A percentile compares a stretch with the other conserved stretches of the same genome.
These are phyloP conservation scores for Dimargaris xerosporica DNA, from an alignment of 192 early-diverging fungal genomes.

Conservation along the genomic window DNA sequence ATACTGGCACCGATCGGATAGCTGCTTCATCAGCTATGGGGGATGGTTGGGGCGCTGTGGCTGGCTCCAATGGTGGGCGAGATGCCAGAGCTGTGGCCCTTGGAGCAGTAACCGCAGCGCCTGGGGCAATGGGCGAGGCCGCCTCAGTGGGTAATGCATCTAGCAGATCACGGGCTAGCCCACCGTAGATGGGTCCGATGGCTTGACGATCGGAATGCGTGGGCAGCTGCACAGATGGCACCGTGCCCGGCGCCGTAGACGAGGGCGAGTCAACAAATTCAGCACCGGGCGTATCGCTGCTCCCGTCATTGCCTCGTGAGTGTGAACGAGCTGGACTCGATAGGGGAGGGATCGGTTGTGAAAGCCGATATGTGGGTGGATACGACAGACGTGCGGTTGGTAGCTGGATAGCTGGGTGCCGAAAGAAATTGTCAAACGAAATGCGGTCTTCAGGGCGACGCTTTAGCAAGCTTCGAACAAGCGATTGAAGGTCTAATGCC, in stretches of 20 bases:
- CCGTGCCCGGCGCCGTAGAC: not conserved
- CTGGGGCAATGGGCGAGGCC: slow-evolving; percentile 7
- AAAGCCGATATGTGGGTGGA: no score
- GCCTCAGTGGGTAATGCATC: slow-evolving; percentile 10
- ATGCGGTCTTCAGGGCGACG: slow-evolving; percentile 80
- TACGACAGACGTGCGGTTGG: not conserved
- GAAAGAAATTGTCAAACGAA: slow-evolving; percentile 88
- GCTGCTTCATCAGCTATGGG: not conserved
- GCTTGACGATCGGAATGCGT: no score
- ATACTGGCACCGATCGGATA: not conserved
- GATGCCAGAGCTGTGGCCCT: not conserved
- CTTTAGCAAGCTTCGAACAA: slow-evolving; percentile 71
- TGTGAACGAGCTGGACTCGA: slow-evolving; percentile 12
- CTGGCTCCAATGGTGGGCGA: not conserved
- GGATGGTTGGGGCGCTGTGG: slow-evolving; percentile 7
- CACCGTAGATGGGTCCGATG: no score
- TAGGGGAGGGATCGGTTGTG: slow-evolving; percentile 5
- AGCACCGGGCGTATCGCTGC: not conserved
- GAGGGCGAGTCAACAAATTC: not conserved
- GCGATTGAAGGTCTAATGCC: slow-evolving; percentile 50
- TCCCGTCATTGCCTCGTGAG: not conserved
- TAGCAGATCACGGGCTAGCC: not conserved
- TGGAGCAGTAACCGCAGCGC: not conserved
- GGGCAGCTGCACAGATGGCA: no score
- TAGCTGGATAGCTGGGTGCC: slow-evolving; percentile 45